These are phyloP conservation scores for Cladosporium sp. DNA, from an alignment of 2,329 filamentous ascomycete species.

Conservation along the genomic window DNA sequence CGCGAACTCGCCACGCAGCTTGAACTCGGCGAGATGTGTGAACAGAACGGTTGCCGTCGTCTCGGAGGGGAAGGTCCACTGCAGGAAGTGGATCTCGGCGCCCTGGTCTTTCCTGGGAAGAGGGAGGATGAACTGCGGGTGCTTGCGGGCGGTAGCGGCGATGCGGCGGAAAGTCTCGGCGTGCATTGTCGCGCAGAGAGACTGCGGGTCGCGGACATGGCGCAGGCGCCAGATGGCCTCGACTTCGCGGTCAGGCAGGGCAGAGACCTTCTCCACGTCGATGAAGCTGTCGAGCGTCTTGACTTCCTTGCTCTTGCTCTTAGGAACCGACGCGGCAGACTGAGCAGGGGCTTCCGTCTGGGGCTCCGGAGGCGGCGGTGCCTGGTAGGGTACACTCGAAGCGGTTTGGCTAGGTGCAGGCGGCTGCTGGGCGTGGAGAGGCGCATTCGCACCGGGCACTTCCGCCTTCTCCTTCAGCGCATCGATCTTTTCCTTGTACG, in stretches of 20 bases:
- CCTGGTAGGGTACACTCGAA: slow-evolving; percentile 28
- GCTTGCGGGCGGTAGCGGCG: slow-evolving; percentile 60
- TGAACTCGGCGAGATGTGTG: slow-evolving; percentile 89
- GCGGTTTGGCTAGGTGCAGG: slow-evolving; percentile 20
- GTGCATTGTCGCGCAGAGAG: slow-evolving; percentile 79
- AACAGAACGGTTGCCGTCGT: slow-evolving; percentile 64
- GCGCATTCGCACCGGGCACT: slow-evolving; percentile 45
- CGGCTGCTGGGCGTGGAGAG: slow-evolving; percentile 25
- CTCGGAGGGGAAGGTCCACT: slow-evolving; percentile 83
- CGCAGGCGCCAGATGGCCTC: slow-evolving; percentile 84
- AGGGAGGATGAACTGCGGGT: slow-evolving; percentile 88
- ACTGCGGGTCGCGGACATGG: slow-evolving; percentile 65
- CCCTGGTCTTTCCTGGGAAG: slow-evolving; percentile 62
- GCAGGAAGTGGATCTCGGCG: slow-evolving; percentile 91
- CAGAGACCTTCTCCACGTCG: slow-evolving; percentile 69
- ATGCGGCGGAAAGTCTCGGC: slow-evolving; percentile 67
- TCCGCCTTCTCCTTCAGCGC: slow-evolving; percentile 62
- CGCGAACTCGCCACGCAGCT: slow-evolving; percentile 80
- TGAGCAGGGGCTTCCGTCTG: slow-evolving; percentile 21
- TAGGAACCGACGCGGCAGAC: slow-evolving; percentile 28
- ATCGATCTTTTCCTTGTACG: slow-evolving; percentile 78
- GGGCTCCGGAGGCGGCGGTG: slow-evolving; percentile 32
- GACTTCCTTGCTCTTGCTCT: slow-evolving; percentile 40
- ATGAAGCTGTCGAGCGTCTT: slow-evolving; percentile 64
- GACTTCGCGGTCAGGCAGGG: slow-evolving; percentile 73